These are phyloP conservation scores for Alnus rubra DNA, from an alignment of 306 rosid species.

Conservation along the genomic window DNA sequence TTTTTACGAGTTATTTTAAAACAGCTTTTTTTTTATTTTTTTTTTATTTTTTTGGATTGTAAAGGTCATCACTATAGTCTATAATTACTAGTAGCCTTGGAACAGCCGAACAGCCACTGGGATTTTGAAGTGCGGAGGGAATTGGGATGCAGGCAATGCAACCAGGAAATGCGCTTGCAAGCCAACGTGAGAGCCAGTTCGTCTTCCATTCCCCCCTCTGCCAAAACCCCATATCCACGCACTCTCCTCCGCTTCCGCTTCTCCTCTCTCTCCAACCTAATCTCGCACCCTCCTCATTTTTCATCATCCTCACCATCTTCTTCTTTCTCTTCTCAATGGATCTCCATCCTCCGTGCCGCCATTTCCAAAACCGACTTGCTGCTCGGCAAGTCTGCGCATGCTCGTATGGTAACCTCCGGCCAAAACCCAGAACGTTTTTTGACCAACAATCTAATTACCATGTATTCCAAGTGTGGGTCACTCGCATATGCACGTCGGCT, in stretches of 20 bases:
- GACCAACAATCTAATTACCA: constrained; percentile 69
- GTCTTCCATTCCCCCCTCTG: constrained; percentile 9
- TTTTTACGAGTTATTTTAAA: no score
- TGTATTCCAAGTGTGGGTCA: constrained; percentile 70
- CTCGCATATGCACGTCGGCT: constrained; percentile 58
- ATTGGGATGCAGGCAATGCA: constrained; percentile 28
- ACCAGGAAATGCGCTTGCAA: constrained; percentile 38
- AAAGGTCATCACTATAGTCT: not conserved
- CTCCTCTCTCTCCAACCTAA: constrained; percentile 1
- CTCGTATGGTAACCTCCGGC: constrained; percentile 50
- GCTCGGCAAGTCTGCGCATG: constrained; percentile 70
- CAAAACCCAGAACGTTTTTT: constrained; percentile 44
- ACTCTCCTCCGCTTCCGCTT: not conserved
- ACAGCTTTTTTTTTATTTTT: no score
- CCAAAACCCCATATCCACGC: not conserved
- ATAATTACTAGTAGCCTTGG: not conserved
- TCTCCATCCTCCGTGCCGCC: constrained; percentile 70
- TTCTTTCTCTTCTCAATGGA: constrained; percentile 50
- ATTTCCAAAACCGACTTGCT: constrained; percentile 42
- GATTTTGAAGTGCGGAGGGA: not conserved
- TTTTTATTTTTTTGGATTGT: no score
- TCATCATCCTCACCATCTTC: constrained; percentile 8
- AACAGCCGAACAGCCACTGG: no score
- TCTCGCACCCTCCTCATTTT: not conserved
- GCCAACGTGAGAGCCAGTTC: constrained; percentile 29